Conservation (phyloP, 1,284 basidiomycete genomes). For the Phellinidium pouzarii region DNA sequence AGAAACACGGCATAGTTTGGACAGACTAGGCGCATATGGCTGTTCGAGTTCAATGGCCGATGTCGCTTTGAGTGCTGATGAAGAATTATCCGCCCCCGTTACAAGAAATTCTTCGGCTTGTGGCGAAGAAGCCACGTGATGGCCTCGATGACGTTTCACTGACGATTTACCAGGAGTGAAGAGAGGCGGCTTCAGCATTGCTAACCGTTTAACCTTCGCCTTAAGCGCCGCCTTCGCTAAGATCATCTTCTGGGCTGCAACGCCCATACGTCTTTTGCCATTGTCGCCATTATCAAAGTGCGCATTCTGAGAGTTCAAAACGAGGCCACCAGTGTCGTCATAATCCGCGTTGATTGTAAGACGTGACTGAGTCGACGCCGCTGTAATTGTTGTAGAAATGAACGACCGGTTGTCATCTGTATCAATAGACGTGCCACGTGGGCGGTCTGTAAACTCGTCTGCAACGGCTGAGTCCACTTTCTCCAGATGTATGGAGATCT, state of each 20-base stretch:
- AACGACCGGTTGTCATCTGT: conserved; percentile 14
- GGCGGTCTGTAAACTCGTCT: background rate
- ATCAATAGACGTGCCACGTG: conserved; percentile 10
- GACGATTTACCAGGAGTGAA: background rate
- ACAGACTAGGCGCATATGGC: background rate
- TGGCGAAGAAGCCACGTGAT: conserved; percentile 6
- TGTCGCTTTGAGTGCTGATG: conserved; percentile 5
- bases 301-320: conserved; percentile 22
- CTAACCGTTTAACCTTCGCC: conserved; percentile 53
- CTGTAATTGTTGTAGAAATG: conserved; percentile 8
- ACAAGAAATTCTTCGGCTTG: background rate
- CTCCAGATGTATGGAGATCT: background rate
- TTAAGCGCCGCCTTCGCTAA: conserved; percentile 44
- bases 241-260: conserved; percentile 34
- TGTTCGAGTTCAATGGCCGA: conserved; percentile 15
- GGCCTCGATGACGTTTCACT: background rate
- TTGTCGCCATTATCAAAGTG: conserved; percentile 19
- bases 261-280: conserved; percentile 12
- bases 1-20: conserved; percentile 2
- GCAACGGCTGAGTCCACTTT: background rate
- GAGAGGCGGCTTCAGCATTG: conserved; percentile 36
- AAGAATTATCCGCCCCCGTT: background rate
- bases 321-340: conserved; percentile 10
- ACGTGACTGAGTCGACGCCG: conserved; percentile 6
- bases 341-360: background rate